A percentile compares a stretch with the other conserved stretches of the same genome.
Conservation (phyloP, 108 stramenopile species). For the Discostella stelligeroides region DNA sequence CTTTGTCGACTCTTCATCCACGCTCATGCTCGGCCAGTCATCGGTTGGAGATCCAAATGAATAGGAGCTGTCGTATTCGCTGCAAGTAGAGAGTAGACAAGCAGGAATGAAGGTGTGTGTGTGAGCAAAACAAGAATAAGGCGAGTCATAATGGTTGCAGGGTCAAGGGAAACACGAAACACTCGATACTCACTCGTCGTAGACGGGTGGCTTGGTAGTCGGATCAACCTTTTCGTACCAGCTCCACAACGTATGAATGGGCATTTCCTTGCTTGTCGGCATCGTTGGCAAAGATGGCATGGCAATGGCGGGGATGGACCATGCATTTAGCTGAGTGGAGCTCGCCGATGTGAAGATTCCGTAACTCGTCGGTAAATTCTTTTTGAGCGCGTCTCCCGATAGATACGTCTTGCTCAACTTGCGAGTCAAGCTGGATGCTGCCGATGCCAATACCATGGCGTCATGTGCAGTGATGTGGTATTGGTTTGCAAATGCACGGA, state of each 20-base stretch:
- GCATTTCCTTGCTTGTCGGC: slow-evolving; percentile 41
- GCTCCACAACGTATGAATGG: slow-evolving; percentile 43
- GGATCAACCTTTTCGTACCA: slow-evolving; percentile 53
- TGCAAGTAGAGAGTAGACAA: slow-evolving; percentile 13
- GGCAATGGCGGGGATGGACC: slow-evolving; percentile 41
- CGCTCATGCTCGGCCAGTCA: slow-evolving; percentile 49
- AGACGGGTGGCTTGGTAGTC: slow-evolving; percentile 50
- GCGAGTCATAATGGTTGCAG: neutral
- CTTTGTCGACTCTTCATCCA: slow-evolving; percentile 4
- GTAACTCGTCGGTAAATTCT: slow-evolving; percentile 10
- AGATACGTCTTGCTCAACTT: slow-evolving; percentile 28
- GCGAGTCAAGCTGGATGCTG: slow-evolving; percentile 35
- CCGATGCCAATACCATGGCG: slow-evolving; percentile 44
- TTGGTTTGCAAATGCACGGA: slow-evolving; percentile 46
- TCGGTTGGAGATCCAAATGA: slow-evolving; percentile 50
- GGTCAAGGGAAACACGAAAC: neutral
- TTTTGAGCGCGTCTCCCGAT: slow-evolving; percentile 29
- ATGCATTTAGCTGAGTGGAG: slow-evolving; percentile 42
- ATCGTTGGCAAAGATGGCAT: slow-evolving; percentile 36
- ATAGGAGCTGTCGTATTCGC: slow-evolving; percentile 43
- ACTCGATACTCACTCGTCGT: slow-evolving; percentile 61
- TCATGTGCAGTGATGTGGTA: slow-evolving; percentile 45
- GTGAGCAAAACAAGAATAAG: slow-evolving; percentile 5
- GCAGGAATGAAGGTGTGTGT: neutral
- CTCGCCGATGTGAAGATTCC: slow-evolving; percentile 15